Base-by-base conservation (phyloP, 2,329 filamentous ascomycete genomes). In the Cercospora nicotianae region DNA sequence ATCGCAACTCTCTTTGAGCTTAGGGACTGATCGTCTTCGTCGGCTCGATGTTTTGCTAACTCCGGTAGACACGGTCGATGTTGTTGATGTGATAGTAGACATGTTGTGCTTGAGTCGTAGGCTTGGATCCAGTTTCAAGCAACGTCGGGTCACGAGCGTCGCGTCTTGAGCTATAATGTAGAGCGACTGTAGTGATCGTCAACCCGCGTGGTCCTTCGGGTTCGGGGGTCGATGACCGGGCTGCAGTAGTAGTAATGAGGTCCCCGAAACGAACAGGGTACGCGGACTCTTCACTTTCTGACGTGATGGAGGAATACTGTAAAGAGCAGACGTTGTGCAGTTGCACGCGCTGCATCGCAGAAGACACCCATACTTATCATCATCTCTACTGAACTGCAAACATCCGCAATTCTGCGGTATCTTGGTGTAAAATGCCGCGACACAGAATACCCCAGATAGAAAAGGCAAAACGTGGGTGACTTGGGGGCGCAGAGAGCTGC, bases 1-100 rank as follows among this genome's bases (percentile, higher is more conserved):
- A 51, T 72, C 70, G 62, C 70, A 72, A 42, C 67, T 71, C 36
- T 72, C 70, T 31, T 72, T 72, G 33, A 72, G 59, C n/a, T 69
- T 69, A 1, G 67, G 67, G 8, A 28, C 60, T 6, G 64, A 60
- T 36, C 63, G 58, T 33, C 31, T 55, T 36, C 66, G 55, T 39
- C 66, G 48, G 23, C 42, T 66, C 23, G 64, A 63, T 39, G 67
- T 31, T 31, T 63, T 63, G 45, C 42, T 33, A 1, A 51, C 18
- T 16, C 60, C 45, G 30, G 60, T 13, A 16, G 18, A 53, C 39
- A 53, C 55, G 0, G 26, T 23, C 6, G 60, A 18, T 39, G 31
- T 42, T 20, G 60, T 12, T 62, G 60, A 42, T 31, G 26, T 51
- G 20, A 20, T 28, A 13, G 60, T 3, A 53, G 42, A 53, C 60